Evolutionary conservation across 306 rosid genomes (phyloP).

Genomic region (Sphenostylis stenocarpa): DNA sequence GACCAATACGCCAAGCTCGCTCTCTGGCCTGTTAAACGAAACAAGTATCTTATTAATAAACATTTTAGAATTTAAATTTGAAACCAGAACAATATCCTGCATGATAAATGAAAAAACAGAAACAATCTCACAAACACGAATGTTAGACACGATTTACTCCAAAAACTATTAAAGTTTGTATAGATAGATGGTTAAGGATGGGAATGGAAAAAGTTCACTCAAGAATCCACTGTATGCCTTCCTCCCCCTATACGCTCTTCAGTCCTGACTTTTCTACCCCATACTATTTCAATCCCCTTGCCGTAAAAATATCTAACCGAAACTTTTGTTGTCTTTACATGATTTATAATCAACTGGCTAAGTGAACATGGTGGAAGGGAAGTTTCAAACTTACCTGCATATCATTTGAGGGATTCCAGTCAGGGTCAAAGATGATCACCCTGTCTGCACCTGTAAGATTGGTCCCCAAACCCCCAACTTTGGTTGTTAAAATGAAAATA

Average conservation of each 20-base stretch:
- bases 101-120: slow-evolving; percentile 25
- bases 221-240: slow-evolving; percentile 2
- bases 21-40: slow-evolving; percentile 81
- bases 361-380: slow-evolving; percentile 9
- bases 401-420: slow-evolving; percentile 98
- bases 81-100: slow-evolving; percentile 15
- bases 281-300: not conserved
- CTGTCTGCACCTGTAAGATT: slow-evolving; percentile 94
- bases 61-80: slow-evolving; percentile 24
- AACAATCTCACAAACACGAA: slow-evolving; percentile 25
- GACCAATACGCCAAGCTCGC: slow-evolving; percentile 99
- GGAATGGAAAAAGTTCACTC: not conserved
- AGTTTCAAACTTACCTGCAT: slow-evolving; percentile 63
- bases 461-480: slow-evolving; percentile 97
- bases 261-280: not conserved
- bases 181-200: slow-evolving; percentile 8
- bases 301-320: not conserved
- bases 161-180: slow-evolving; percentile 9
- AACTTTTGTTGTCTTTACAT: not conserved
- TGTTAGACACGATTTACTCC: not conserved
- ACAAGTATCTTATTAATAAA: slow-evolving; percentile 27
- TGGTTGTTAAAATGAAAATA: slow-evolving; percentile 89
- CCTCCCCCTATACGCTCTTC: not conserved
- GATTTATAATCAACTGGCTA: slow-evolving; percentile 15
- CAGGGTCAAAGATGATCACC: slow-evolving; percentile 93